Conservation (phyloP, 2,329 filamentous ascomycete genomes). For the Stagonosporopsis chrysanthemi region DNA sequence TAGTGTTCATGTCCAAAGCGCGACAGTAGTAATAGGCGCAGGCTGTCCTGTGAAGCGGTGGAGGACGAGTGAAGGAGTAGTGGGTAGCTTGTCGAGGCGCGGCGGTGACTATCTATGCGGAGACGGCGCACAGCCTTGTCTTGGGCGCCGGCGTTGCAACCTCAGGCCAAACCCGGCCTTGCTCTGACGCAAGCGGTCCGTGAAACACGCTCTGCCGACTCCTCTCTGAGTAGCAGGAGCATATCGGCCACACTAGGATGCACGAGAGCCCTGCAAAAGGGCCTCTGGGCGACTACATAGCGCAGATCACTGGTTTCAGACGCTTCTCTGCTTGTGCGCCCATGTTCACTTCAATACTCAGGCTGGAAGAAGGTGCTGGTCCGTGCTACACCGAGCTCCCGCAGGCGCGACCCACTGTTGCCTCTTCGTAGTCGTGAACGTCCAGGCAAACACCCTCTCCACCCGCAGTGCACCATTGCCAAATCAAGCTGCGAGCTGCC, state of each 20-base stretch:
- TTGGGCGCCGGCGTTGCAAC: slow-evolving; percentile 22
- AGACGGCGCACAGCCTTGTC: slow-evolving; percentile 26
- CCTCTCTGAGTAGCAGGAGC: background rate
- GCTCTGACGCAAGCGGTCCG: slow-evolving; percentile 17
- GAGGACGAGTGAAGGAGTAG: slow-evolving; percentile 20
- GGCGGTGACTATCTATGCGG: slow-evolving; percentile 34
- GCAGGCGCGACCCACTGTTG: slow-evolving; percentile 18
- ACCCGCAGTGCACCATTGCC: background rate
- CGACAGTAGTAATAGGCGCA: slow-evolving; percentile 34
- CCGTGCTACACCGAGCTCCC: slow-evolving; percentile 10
- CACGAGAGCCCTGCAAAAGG: background rate
- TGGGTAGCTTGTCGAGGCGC: slow-evolving; percentile 8
- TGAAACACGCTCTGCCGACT: background rate
- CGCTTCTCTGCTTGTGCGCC: background rate
- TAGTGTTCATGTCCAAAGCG: slow-evolving; percentile 46
- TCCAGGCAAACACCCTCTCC: slow-evolving; percentile 5
- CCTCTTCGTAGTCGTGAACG: slow-evolving; percentile 8
- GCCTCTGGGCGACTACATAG: background rate
- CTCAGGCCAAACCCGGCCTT: slow-evolving; percentile 15
- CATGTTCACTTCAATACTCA: slow-evolving; percentile 12
- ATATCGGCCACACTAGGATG: background rate
- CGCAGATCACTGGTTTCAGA: background rate
- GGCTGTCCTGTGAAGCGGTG: slow-evolving; percentile 26
- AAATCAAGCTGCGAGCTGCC: slow-evolving; percentile 18
- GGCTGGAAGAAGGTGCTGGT: slow-evolving; percentile 2